phyloP scores from a whole-genome alignment of 805 yeast genomes.

The Ogataea ganodermae region DNA sequence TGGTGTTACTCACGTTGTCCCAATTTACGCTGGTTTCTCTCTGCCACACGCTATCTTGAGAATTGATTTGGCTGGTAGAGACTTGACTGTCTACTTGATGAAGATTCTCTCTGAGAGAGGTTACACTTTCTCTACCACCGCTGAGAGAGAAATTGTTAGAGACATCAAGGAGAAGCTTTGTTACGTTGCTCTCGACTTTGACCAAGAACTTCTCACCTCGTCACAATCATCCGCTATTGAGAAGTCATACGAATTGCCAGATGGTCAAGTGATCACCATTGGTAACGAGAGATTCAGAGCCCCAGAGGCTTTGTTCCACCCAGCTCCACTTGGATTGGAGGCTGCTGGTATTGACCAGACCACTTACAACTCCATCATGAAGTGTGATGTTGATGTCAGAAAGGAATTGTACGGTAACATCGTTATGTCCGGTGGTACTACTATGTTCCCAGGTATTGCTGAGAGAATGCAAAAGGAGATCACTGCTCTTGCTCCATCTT shows the following conservation, averaged over 20 bases:
- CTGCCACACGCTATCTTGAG: slow-evolving; percentile 98
- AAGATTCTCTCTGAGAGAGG: slow-evolving; percentile 98
- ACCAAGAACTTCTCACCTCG: slow-evolving; percentile 99
- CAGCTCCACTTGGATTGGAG: slow-evolving; percentile 85
- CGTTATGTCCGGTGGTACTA: slow-evolving; percentile 99
- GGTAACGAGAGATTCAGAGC: slow-evolving; percentile 99
- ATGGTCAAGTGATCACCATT: slow-evolving; percentile 98
- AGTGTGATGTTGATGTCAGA: slow-evolving; percentile 99
- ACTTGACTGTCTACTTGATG: slow-evolving; percentile 98
- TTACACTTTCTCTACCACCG: slow-evolving; percentile 97
- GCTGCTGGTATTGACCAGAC: slow-evolving; percentile 99
- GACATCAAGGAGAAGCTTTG: slow-evolving; percentile 98
- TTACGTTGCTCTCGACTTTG: slow-evolving; percentile 98
- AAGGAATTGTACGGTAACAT: slow-evolving; percentile 99
- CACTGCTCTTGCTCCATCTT: slow-evolving; percentile 98
- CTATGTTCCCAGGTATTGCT: slow-evolving; percentile 99
- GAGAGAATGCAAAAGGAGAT: slow-evolving; percentile 99
- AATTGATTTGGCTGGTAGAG: slow-evolving; percentile 99
- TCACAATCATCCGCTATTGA: slow-evolving; percentile 97
- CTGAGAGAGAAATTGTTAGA: slow-evolving; percentile 95
- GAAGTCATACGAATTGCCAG: slow-evolving; percentile 99
- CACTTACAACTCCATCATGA: slow-evolving; percentile 90
- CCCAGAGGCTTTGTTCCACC: slow-evolving; percentile 99
- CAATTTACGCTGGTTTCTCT: slow-evolving; percentile 99
- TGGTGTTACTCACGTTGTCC: slow-evolving; percentile 99